A percentile compares a stretch with the other conserved stretches of the same genome.
Evolutionary conservation across 2,329 filamentous ascomycete species (phyloP).

Genomic region (Graphilbum fragrans): DNA sequence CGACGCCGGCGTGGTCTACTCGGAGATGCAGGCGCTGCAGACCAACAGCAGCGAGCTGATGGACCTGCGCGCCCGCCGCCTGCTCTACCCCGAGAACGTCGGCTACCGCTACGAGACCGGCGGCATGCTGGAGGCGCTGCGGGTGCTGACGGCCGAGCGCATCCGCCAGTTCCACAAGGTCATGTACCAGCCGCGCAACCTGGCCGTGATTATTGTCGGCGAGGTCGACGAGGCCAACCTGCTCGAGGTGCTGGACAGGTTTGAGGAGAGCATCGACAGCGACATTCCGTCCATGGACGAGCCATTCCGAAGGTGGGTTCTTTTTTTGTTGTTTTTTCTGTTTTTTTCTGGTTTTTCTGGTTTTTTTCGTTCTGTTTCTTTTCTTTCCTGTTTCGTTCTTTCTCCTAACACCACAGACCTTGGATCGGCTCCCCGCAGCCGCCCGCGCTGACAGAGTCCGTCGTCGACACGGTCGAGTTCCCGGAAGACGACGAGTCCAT

Average conservation of each 20-base stretch:
- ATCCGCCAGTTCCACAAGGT: constrained; percentile 91
- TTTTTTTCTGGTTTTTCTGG: not conserved
- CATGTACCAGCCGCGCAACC: constrained; percentile 96
- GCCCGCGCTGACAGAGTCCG: constrained; percentile 57
- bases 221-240: constrained; percentile 77
- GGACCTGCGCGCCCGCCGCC: constrained; percentile 65
- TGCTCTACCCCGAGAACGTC: constrained; percentile 78
- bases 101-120: constrained; percentile 98
- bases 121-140: constrained; percentile 85
- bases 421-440: constrained; percentile 84
- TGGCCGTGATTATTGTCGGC: constrained; percentile 84
- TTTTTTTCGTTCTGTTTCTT: too few species aligned
- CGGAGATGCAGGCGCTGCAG: constrained; percentile 95
- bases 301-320: constrained; percentile 54
- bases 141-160: constrained; percentile 73
- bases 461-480: constrained; percentile 73
- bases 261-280: constrained; percentile 76
- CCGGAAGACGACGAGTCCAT: constrained; percentile 93
- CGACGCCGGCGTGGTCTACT: constrained; percentile 95
- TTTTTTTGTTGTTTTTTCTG: not conserved
- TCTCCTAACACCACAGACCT: constrained; percentile 31
- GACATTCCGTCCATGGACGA: constrained; percentile 64
- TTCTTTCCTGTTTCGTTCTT: too few species aligned
- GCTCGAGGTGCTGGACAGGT: constrained; percentile 69
- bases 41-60: constrained; percentile 78